A percentile compares a stretch with the other conserved stretches of the same genome.
phyloP scores from a whole-genome alignment of 2,329 filamentous ascomycete genomes.

The Nigrospora osmanthi region DNA sequence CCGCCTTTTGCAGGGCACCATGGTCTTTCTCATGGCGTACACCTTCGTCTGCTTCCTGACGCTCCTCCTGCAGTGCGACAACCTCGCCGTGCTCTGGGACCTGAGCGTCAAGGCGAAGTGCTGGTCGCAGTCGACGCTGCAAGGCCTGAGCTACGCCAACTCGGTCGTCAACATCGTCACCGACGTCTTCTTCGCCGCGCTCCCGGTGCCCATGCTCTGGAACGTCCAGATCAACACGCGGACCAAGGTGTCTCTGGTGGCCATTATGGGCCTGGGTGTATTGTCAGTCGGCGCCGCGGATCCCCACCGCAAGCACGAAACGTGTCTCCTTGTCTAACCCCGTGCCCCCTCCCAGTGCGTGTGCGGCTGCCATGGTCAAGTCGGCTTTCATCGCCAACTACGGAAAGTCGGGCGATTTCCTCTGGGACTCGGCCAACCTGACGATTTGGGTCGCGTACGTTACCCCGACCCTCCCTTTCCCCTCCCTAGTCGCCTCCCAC shows the following conservation, averaged over 20 bases:
- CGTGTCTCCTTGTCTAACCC: no score
- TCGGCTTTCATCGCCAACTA: constrained; percentile 28
- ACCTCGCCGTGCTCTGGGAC: constrained; percentile 38
- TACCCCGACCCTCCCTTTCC: background rate
- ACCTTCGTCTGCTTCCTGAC: constrained; percentile 31
- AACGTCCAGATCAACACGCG: constrained; percentile 30
- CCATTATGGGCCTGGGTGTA: constrained; percentile 32
- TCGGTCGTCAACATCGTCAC: constrained; percentile 24
- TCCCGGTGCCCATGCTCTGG: constrained; percentile 29
- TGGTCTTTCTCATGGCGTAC: constrained; percentile 25
- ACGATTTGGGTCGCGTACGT: constrained; percentile 35
- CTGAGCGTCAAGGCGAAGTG: constrained; percentile 26
- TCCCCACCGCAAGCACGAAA: no score
- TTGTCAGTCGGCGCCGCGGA: constrained; percentile 18
- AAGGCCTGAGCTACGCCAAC: constrained; percentile 34
- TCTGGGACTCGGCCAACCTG: constrained; percentile 37
- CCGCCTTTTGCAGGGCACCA: constrained; percentile 25
- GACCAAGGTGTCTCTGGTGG: constrained; percentile 29
- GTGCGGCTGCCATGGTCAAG: constrained; percentile 32
- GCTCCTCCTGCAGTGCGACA: constrained; percentile 37
- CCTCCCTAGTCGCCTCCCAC: background rate
- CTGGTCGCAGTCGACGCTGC: constrained; percentile 29
- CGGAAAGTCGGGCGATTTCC: constrained; percentile 29
- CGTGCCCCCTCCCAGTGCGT: constrained; percentile 18
- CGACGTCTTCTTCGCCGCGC: constrained; percentile 29